These are phyloP conservation scores for Gossypium gossypioides DNA, from an alignment of 441 rosid species.

Conservation along the genomic window DNA sequence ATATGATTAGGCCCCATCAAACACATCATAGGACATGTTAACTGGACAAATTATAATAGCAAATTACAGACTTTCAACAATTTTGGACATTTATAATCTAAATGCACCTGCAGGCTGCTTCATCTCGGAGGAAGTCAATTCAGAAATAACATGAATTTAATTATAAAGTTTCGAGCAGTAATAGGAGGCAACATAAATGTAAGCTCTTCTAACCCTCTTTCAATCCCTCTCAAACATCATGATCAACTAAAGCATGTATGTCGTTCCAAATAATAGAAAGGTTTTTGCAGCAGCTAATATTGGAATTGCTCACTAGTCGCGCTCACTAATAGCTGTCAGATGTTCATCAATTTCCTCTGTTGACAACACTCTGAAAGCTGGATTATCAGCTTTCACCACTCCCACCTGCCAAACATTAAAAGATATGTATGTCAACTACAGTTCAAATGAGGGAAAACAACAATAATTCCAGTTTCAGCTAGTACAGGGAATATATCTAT, in stretches of 20 bases:
- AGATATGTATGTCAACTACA: neutral
- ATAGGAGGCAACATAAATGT: neutral
- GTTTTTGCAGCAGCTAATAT: neutral
- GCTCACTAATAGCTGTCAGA: conserved; percentile 84
- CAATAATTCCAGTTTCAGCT: neutral
- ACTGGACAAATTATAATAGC: neutral
- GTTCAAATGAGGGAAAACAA: neutral
- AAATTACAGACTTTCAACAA: neutral
- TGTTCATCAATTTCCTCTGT: conserved; percentile 86
- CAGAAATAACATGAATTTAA: neutral
- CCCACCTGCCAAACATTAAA: conserved; percentile 55
- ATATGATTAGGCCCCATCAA: neutral
- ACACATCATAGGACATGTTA: neutral
- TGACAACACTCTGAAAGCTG: conserved; percentile 53
- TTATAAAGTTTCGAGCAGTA: neutral
- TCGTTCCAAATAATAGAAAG: neutral
- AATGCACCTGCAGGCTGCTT: neutral
- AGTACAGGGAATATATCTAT: neutral
- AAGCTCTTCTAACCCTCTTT: neutral
- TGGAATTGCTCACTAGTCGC: conserved; percentile 46
- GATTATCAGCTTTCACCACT: conserved; percentile 69
- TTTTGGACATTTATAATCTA: neutral
- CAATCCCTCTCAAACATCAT: neutral
- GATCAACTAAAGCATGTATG: conserved; percentile 4
- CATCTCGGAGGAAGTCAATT: neutral